Evolutionary conservation across 768 basidiomycete genomes (phyloP), one percentile per base, ranked within the genome.

Genomic region (Hericium erinaceus): DNA sequence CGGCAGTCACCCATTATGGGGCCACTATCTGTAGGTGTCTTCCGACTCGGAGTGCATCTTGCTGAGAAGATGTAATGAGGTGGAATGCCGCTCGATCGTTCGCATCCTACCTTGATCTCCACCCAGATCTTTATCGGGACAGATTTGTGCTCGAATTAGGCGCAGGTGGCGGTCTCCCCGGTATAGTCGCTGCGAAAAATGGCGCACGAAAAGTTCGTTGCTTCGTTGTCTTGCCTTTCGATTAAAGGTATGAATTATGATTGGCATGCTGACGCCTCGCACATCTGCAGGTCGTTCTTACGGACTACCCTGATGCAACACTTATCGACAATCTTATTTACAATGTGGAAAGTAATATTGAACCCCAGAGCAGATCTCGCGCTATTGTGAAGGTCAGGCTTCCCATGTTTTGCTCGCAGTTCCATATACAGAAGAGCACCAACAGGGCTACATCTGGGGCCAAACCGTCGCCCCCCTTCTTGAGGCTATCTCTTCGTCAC

Each of bases 161-260:
- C 0, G 97, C 97, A 0, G 97, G 94, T 0, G 95, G 92, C 1
- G 95, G 85, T 2, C 74, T 98, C 6, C 97, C 97, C 0, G 83
- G 89, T 3, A 75, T 99, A 7, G 80, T 95, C 2, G 75, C 85
- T 0, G 81, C 78, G 0, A 79, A 85, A 41, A 85, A 83, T 58
- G 87, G 85, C 0, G 92, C 93, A 0, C 65, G 68, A 41, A 80
- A 80, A 66, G 93, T 90, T 18, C n/a, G 75, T 65, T 3, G 28
- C 8, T 33, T 33, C 33, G 9, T 10, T 1, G n/a, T n/a, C n/a
- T n/a, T n/a, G n/a, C n/a, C n/a, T n/a, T n/a, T n/a, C n/a, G n/a
- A n/a, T n/a, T n/a, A n/a, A n/a, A n/a, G n/a, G n/a, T n/a, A n/a
- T n/a, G n/a, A n/a, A n/a, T 33, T 8, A 10, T 33, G 1, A 33